A percentile compares a stretch with the other conserved stretches of the same genome.
phyloP scores from a whole-genome alignment of 306 rosid species.

The Begonia masoniana region DNA sequence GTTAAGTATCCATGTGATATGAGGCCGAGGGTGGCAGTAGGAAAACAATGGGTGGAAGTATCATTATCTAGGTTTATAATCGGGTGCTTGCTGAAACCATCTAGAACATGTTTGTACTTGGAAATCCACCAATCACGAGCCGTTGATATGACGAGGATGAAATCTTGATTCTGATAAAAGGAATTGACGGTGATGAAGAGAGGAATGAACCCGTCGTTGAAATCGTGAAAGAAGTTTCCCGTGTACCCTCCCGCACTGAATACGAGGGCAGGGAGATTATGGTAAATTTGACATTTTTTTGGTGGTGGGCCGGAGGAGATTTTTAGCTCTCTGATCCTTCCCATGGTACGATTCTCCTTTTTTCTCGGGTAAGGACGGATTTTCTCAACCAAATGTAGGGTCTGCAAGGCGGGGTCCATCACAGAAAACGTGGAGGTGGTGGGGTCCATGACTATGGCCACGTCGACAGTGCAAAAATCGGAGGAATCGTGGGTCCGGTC shows the following conservation, averaged over 20 bases:
- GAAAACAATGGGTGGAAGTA: conserved; percentile 30
- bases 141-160: conserved; percentile 24
- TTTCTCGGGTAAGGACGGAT: conserved; percentile 34
- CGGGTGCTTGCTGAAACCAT: conserved; percentile 16
- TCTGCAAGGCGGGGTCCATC: neutral
- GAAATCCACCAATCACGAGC: conserved; percentile 36
- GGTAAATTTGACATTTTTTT: conserved; percentile 22
- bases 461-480: conserved; percentile 26
- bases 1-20: conserved; percentile 27
- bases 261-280: conserved; percentile 18
- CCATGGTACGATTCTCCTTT: conserved; percentile 13
- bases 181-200: conserved; percentile 25
- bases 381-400: conserved; percentile 6
- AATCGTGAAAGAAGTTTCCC: conserved; percentile 40
- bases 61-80: conserved; percentile 31
- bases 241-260: conserved; percentile 31
- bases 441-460: conserved; percentile 27
- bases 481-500: conserved; percentile 19
- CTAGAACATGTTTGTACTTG: conserved; percentile 17
- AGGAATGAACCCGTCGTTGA: conserved; percentile 35
- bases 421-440: conserved; percentile 21
- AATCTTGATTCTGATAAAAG: neutral
- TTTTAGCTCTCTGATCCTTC: conserved; percentile 16
- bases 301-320: conserved; percentile 19
- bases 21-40: conserved; percentile 28